Evolutionary conservation across 768 basidiomycete species (phyloP), one percentile per base, ranked within the genome.

Genomic region (Tubosaeta brunneosetosa): DNA sequence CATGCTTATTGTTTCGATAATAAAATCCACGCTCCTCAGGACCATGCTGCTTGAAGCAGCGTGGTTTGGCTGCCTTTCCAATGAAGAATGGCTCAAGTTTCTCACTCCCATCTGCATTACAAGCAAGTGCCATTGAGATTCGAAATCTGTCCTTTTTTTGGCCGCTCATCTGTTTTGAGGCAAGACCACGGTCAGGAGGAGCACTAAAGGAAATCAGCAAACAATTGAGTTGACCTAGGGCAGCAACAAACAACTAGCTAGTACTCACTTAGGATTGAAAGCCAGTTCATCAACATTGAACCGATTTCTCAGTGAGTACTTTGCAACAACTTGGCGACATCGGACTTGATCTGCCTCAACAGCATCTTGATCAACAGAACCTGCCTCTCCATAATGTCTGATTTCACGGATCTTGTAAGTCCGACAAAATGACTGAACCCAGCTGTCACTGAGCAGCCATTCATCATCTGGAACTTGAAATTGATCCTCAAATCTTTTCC

Each of bases 61-160:
- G 62, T 7, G 74, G 74, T 26, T 64, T 58, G 22, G 17, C 56
- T 60, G 6, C 56, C 45, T 64, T 71, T 12, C 74, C 71, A 59
- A 76, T 76, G 55, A 63, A 69, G 25, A 76, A 49, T 4, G 57
- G 37, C 1, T 53, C 52, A 6, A 70, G 52, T 49, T 71, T 70
- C 48, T 74, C 71, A 32, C 63, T 19, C 66, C 69, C 44, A 16
- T 51, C 44, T 47, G 49, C 49, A 51, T 51, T 55, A 26, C 50
- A 55, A 8, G 48, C 49, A 6, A 62, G 42, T 6, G 41, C 41
- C 9, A 56, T 27, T 2, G 63, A 52, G 40, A 63, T 55, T 1
- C 51, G 52, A 32, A 52, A 55, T 41, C 55, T 59, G 16, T 59
- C 34, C 38, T 52, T 45, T 34, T 64, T 64, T 37, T 59, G 55